These are phyloP conservation scores for Rhypophila decipiens DNA, from an alignment of 495 filamentous ascomycete genomes.

Conservation along the genomic window DNA sequence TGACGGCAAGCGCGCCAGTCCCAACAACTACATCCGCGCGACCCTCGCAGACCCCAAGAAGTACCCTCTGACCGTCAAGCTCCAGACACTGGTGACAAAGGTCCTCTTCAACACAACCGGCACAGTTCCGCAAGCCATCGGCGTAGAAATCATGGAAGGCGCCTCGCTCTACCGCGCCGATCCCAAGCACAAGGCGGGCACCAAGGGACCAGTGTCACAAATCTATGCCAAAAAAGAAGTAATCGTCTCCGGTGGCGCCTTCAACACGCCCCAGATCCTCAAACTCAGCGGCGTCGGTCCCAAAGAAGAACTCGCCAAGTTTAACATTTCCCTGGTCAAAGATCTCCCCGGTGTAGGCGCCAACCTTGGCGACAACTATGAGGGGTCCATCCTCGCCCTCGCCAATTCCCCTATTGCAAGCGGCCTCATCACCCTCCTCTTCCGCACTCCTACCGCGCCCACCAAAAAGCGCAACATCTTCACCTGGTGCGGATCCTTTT, in stretches of 20 bases:
- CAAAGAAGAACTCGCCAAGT: conserved; percentile 31
- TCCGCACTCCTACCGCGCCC: conserved; percentile 39
- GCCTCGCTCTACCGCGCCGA: conserved; percentile 37
- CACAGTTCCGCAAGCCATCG: conserved; percentile 31
- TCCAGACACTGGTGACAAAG: conserved; percentile 40
- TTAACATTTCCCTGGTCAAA: conserved; percentile 41
- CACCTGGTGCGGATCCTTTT: conserved; percentile 39
- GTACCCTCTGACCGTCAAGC: conserved; percentile 39
- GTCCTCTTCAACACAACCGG: conserved; percentile 33
- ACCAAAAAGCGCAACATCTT: conserved; percentile 37
- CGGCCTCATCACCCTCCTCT: conserved; percentile 28
- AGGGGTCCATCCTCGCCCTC: conserved; percentile 30
- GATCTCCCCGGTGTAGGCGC: conserved; percentile 53
- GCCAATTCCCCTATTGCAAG: conserved; percentile 23
- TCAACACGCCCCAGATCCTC: conserved; percentile 55
- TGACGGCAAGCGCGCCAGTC: conserved; percentile 33
- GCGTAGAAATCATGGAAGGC: conserved; percentile 39
- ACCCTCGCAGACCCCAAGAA: conserved; percentile 39
- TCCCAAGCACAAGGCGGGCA: conserved; percentile 27
- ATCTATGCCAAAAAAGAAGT: conserved; percentile 44
- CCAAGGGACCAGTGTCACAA: conserved; percentile 21
- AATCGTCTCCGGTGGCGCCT: conserved; percentile 48
- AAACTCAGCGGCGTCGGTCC: conserved; percentile 44
- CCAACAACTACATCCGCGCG: conserved; percentile 38
- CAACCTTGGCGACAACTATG: conserved; percentile 54